Conservation (phyloP, 148 eudicot genomes). For the Rhododendron griersonianum region DNA sequence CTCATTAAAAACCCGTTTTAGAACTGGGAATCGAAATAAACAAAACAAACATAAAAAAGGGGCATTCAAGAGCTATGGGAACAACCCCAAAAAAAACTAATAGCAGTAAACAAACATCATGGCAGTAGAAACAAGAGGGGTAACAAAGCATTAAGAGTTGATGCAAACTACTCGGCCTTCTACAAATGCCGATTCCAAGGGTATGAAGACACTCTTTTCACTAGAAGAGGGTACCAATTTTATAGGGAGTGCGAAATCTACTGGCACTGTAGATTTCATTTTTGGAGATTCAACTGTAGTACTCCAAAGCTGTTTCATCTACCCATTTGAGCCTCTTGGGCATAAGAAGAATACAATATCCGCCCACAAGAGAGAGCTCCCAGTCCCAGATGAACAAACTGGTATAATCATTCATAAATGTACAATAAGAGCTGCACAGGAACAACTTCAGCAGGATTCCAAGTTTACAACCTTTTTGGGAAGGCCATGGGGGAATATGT, state of each 20-base stretch:
- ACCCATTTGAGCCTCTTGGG: slow-evolving; percentile 20
- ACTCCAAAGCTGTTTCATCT: slow-evolving; percentile 32
- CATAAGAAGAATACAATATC: slow-evolving; percentile 16
- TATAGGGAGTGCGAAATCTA: slow-evolving; percentile 28
- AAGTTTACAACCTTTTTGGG: slow-evolving; percentile 35
- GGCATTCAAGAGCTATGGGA: too few species aligned
- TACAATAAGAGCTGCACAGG: slow-evolving; percentile 21
- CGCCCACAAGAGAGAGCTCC: slow-evolving; percentile 17
- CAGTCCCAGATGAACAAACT: slow-evolving; percentile 2
- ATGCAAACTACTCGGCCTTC: background rate
- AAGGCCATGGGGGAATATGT: slow-evolving; percentile 31
- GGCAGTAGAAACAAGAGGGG: too few species aligned
- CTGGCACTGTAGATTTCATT: slow-evolving; percentile 32
- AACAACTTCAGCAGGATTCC: slow-evolving; percentile 8
- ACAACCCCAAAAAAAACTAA: too few species aligned
- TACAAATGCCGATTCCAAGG: background rate
- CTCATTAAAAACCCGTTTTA: too few species aligned
- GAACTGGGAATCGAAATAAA: too few species aligned
- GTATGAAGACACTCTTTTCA: background rate
- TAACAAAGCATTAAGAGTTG: background rate
- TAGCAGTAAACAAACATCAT: too few species aligned
- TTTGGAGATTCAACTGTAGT: slow-evolving; percentile 29
- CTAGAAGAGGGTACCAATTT: slow-evolving; percentile 7
- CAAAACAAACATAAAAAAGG: too few species aligned
- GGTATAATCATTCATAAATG: slow-evolving; percentile 42